phyloP scores from a whole-genome alignment of 1,139 yeast genomes.

The Hemisphaericaspora subhashii region DNA sequence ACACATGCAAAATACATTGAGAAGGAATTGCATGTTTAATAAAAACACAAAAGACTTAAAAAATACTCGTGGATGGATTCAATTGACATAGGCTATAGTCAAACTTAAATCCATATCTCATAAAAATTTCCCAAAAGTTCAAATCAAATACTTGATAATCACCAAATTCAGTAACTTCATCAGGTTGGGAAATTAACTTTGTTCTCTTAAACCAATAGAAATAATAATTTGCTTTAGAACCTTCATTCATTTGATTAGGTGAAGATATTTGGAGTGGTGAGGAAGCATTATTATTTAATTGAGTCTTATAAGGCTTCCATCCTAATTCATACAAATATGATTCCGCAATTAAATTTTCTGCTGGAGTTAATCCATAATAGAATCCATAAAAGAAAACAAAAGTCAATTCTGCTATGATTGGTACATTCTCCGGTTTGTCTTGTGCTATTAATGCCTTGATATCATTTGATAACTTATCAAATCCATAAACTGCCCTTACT shows the following conservation, averaged over 20 bases:
- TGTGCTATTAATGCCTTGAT: slow-evolving; percentile 27
- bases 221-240: slow-evolving; percentile 18
- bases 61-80: slow-evolving; percentile 29
- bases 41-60: slow-evolving; percentile 11
- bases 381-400: slow-evolving; percentile 59
- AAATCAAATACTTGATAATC: slow-evolving; percentile 49
- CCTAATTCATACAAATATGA: slow-evolving; percentile 40
- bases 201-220: slow-evolving; percentile 42
- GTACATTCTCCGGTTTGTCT: slow-evolving; percentile 20
- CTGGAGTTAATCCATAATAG: slow-evolving; percentile 56
- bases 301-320: slow-evolving; percentile 42
- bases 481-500: slow-evolving; percentile 42
- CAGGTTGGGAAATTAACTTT: slow-evolving; percentile 21
- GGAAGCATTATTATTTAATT: slow-evolving; percentile 9
- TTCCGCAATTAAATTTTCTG: slow-evolving; percentile 50
- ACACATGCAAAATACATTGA: background rate
- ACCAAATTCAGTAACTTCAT: slow-evolving; percentile 29
- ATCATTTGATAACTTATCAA: slow-evolving; percentile 35
- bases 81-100: slow-evolving; percentile 31
- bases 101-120: slow-evolving; percentile 39
- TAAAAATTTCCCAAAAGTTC: slow-evolving; percentile 43
- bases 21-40: background rate
- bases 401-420: slow-evolving; percentile 35
- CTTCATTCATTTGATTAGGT: slow-evolving; percentile 6
- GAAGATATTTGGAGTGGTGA: slow-evolving; percentile 9